Evolutionary conservation across 176 grass and related monocot genomes (phyloP), one percentile per base, ranked within the genome.

Genomic region (Puccinellia tenuiflora): DNA sequence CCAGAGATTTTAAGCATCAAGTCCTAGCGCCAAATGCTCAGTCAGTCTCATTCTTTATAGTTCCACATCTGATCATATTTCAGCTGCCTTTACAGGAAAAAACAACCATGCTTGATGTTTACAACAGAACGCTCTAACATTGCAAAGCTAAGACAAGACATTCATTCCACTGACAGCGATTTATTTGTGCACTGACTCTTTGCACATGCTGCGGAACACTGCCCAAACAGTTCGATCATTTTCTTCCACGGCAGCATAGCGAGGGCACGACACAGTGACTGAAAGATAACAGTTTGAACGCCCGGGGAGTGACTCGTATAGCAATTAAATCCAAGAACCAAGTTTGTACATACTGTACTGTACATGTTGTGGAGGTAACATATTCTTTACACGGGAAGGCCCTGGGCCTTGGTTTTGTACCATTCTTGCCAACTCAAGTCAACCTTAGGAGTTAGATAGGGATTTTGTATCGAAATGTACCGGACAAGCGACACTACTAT

Each of bases 11-110:
- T 38, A 85, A 66, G 38, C n/a, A 76, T 79, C 46, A 46, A 66
- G 47, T 51, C 77, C 18, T 35, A 56, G 52, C 40, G 33, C 35
- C 61, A 86, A 77, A 59, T 52, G 52, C 24, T 31, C 24, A 61
- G 9, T 68, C 22, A 48, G 14, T 78, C 26, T 66, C n/a, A 42
- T 31, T 53, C 48, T 55, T 81, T 81, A 3, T 24, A 72, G 30
- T 88, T 88, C 18, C 48, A 52, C 61, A 33, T 75, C 75, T 92
- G 57, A 86, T 81, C 52, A 69, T 69, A 76, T 88, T 79, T 82
- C 68, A 79, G 79, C 54, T 88, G 25, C 86, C 55, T 78, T 91
- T 88, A 51, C 96, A 98, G 92, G 92, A 93, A 35, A 98, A 93
- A 81, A 56, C 80, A 47, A 89, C 67, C 42, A 90, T 93, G 76